Percentiles rank a stretch among this genome's conserved stretches.
Conservation (phyloP, 2,329 filamentous ascomycete genomes). For the Capronia coronata region DNA sequence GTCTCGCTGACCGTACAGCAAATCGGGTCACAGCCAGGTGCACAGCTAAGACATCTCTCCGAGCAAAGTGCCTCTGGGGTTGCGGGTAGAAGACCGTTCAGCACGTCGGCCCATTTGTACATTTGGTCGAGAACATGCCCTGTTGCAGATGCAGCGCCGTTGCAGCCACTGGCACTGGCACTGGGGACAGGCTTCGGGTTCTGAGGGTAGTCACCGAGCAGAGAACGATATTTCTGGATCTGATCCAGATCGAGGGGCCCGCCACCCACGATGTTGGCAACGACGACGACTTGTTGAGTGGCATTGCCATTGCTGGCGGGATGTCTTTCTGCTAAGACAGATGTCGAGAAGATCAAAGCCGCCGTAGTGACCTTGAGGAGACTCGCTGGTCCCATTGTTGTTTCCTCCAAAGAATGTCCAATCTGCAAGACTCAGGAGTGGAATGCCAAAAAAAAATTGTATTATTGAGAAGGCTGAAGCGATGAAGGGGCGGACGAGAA, state of each 20-base stretch:
- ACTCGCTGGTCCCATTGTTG: constrained; percentile 1
- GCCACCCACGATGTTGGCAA: constrained; percentile 6
- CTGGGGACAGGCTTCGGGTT: background rate
- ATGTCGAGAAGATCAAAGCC: background rate
- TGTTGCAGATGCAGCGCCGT: too few species aligned
- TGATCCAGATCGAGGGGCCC: constrained; percentile 2
- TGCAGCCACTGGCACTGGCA: background rate
- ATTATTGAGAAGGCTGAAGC: too few species aligned
- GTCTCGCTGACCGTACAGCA: constrained; percentile 6
- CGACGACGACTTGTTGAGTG: constrained; percentile 8
- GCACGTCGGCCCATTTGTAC: constrained; percentile 17
- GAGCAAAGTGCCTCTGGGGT: background rate
- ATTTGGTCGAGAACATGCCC: constrained; percentile 4
- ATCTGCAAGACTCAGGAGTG: background rate
- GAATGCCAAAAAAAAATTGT: background rate
- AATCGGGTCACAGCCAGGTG: constrained; percentile 12
- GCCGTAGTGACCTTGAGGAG: constrained; percentile 2
- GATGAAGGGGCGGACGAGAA: background rate
- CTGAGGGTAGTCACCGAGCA: constrained; percentile 4
- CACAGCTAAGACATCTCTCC: constrained; percentile 6
- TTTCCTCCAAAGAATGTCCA: background rate
- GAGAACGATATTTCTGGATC: constrained; percentile 11
- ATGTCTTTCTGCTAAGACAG: constrained; percentile 4
- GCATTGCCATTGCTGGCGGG: constrained; percentile 3
- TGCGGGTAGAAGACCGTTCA: background rate